Evolutionary conservation across 2,329 filamentous ascomycete genomes (phyloP).

Genomic region (Fusarium robinianum): DNA sequence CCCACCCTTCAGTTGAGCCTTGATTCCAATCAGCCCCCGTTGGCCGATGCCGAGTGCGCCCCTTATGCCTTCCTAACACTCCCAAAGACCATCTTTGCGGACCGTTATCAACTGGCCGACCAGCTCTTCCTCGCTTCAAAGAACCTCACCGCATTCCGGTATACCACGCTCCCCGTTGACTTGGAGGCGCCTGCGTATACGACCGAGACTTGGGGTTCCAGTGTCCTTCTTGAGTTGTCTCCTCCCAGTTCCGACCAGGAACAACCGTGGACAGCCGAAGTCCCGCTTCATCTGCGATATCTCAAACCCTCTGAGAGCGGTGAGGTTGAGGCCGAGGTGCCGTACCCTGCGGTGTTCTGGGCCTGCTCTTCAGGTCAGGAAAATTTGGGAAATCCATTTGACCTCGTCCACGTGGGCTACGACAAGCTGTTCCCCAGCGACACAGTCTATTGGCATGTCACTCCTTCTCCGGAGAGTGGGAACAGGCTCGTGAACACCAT

Average conservation of each 20-base stretch:
- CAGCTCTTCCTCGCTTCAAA: constrained; percentile 79
- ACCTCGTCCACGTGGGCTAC: constrained; percentile 81
- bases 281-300: constrained; percentile 88
- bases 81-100: constrained; percentile 79
- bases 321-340: constrained; percentile 61
- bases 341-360: constrained; percentile 89
- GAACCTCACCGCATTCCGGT: constrained; percentile 70
- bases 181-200: constrained; percentile 89
- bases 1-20: constrained; percentile 75
- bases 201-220: constrained; percentile 76
- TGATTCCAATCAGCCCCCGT: constrained; percentile 54
- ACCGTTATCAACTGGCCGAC: constrained; percentile 83
- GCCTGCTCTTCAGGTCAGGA: constrained; percentile 74
- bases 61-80: constrained; percentile 83
- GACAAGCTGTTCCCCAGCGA: constrained; percentile 76
- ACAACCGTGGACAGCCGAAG: constrained; percentile 64
- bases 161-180: constrained; percentile 77
- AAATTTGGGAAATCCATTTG: constrained; percentile 81
- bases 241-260: constrained; percentile 49
- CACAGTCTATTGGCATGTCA: constrained; percentile 83
- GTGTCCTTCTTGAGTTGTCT: constrained; percentile 74
- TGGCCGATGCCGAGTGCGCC: constrained; percentile 64
- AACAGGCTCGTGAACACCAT: constrained; percentile 57
- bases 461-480: constrained; percentile 50
- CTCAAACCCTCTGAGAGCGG: constrained; percentile 65